Base-by-base conservation (phyloP, 2,329 filamentous ascomycete species). In the Biscogniauxia sp. region DNA sequence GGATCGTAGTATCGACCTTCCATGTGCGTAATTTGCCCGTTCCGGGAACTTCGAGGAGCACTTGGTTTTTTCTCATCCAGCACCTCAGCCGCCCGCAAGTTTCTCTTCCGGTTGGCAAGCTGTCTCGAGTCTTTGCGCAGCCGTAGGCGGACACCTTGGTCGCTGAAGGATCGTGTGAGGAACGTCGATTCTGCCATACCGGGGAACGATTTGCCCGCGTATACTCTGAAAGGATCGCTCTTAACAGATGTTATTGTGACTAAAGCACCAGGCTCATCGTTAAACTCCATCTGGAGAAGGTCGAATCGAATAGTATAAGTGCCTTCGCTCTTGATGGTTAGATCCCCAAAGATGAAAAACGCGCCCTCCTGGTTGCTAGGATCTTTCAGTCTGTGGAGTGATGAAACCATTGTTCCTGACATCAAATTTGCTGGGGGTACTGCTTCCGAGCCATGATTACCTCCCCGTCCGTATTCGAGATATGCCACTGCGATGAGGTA, bases 321-420 rank as follows among this genome's bases (percentile, higher is more conserved):
- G 28, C 93, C 93, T 68, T 90, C 85, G 23, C 87, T 80, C 71
- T 89, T 89, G 62, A 94, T 87, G 0, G 91, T 95, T 20, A 97
- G 80, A 74, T 97, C 92, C 5, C 90, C 90, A 75, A 96, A 96
- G n/a, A 96, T 88, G 70, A 96, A 96, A 77, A 93, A 96, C 0
- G 88, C 92, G 11, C 90, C 90, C 74, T 95, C 91, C 78, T 79
- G 80, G 70, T 93, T 93, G 69, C 89, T 83, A 2, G 86, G 82
- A 72, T 96, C 91, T 74, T 95, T 94, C 57, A 96, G 78, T 57
- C 91, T 84, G 74, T 96, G 91, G 54, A 95, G 80, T 8, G 92
- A 96, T 1, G 92, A 96, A 5, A 91, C 88, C 51, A 90, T 80
- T 5, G 89, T 90, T 8, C 92, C 92, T 45, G 88, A 83, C 61